Evolutionary conservation across 176 grass and related monocot genomes (phyloP).

Genomic region (Pontederia crassipes): DNA sequence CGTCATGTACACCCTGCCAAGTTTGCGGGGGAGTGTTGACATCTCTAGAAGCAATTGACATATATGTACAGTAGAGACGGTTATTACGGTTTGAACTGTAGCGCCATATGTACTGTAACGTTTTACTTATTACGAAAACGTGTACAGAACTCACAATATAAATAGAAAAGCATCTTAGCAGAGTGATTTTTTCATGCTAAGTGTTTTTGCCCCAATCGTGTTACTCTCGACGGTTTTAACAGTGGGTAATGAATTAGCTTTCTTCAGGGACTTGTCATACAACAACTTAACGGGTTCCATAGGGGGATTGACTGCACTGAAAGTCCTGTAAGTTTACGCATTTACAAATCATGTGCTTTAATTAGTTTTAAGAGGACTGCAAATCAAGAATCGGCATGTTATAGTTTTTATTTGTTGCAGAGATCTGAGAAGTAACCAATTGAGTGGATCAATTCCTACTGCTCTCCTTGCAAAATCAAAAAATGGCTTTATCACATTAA

Average conservation of each 20-base stretch:
- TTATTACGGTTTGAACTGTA: no score
- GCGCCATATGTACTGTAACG: no score
- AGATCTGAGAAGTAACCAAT: constrained; percentile 33
- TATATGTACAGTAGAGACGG: no score
- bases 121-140: no score
- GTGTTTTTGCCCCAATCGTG: no score
- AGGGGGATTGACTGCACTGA: constrained; percentile 24
- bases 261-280: constrained; percentile 44
- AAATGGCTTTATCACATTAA: constrained; percentile 29
- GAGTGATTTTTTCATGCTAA: no score
- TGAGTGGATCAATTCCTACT: constrained; percentile 27
- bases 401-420: constrained; percentile 6
- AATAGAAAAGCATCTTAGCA: no score
- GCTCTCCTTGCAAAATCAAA: constrained; percentile 33
- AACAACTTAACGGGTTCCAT: constrained; percentile 40
- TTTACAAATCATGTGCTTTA: neutral
- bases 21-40: no score
- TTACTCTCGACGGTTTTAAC: no score
- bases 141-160: no score
- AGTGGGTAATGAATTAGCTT: neutral
- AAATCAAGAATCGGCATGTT: neutral
- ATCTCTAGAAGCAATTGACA: no score
- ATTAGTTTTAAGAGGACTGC: neutral
- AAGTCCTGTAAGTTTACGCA: constrained; percentile 25
- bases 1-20: no score